A percentile compares a stretch with the other conserved stretches of the same genome.
Conservation (phyloP, 495 filamentous ascomycete genomes). For the Letharia columbiana region DNA sequence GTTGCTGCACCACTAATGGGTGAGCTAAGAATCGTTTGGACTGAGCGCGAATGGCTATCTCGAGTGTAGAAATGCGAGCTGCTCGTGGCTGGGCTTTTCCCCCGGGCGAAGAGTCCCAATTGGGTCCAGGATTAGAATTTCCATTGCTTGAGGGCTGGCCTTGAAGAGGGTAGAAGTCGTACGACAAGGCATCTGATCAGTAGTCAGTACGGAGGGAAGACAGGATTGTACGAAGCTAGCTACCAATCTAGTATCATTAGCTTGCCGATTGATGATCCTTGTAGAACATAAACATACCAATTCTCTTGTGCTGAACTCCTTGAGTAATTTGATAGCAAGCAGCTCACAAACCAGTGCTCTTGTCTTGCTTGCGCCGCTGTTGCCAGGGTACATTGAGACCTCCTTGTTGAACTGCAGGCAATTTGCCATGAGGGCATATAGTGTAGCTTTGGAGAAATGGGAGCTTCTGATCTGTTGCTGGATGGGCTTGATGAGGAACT, state of each 20-base stretch:
- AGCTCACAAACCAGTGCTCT: constrained; percentile 82
- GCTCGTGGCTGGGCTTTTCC: constrained; percentile 39
- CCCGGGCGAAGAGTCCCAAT: constrained; percentile 31
- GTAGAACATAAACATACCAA: constrained; percentile 37
- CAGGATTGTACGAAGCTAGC: background rate
- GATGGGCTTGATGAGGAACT: constrained; percentile 87
- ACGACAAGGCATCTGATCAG: constrained; percentile 74
- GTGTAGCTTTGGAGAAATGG: constrained; percentile 74
- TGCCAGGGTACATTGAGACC: constrained; percentile 67
- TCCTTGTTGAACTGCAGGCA: constrained; percentile 90
- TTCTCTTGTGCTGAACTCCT: constrained; percentile 80
- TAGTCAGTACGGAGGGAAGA: constrained; percentile 9
- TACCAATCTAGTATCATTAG: constrained; percentile 26
- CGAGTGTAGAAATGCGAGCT: constrained; percentile 79
- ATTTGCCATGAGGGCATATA: constrained; percentile 88
- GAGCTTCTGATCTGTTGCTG: constrained; percentile 71
- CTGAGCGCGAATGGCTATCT: constrained; percentile 81
- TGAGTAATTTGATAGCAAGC: constrained; percentile 80
- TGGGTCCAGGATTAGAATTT: constrained; percentile 27
- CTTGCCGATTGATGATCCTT: background rate
- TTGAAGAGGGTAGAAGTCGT: constrained; percentile 89
- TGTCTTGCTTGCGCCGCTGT: constrained; percentile 70
- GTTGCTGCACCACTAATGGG: constrained; percentile 79
- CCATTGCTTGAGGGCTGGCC: constrained; percentile 47
- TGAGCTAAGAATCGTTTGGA: constrained; percentile 86